A percentile compares a stretch with the other conserved stretches of the same genome.
These are phyloP conservation scores for Aquilaria yunnanensis DNA, from an alignment of 345 rosid genomes.

Conservation along the genomic window DNA sequence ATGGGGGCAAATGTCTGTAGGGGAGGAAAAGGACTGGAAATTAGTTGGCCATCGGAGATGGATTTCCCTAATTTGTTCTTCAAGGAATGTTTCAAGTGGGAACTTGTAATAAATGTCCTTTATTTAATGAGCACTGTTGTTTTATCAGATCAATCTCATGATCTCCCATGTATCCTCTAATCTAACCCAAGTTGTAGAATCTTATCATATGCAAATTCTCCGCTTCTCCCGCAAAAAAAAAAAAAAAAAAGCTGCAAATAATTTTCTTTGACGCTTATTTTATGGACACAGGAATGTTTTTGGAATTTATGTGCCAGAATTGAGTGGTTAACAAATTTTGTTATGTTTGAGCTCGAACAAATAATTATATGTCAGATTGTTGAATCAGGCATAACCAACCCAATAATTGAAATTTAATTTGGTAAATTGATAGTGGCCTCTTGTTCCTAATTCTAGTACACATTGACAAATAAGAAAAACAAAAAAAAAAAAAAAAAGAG, in stretches of 20 bases:
- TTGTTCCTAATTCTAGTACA: slow-evolving; percentile 16
- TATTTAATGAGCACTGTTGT: slow-evolving; percentile 13
- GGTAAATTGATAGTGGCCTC: slow-evolving; percentile 13
- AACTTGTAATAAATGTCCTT: slow-evolving; percentile 19
- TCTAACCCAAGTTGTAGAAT: slow-evolving; percentile 8
- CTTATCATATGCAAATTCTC: slow-evolving; percentile 1
- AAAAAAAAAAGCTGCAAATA: slow-evolving; percentile 1
- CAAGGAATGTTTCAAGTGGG: slow-evolving; percentile 15
- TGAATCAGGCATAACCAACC: slow-evolving; percentile 19
- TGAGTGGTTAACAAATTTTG: slow-evolving; percentile 2
- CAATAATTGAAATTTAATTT: slow-evolving; percentile 29
- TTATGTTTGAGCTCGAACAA: neutral
- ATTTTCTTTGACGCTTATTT: slow-evolving; percentile 12
- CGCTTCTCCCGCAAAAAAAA: slow-evolving; percentile 9
- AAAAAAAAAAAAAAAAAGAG: neutral
- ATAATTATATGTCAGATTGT: slow-evolving; percentile 16
- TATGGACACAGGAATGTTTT: slow-evolving; percentile 22
- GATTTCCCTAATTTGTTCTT: slow-evolving; percentile 15
- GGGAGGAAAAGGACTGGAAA: slow-evolving; percentile 6
- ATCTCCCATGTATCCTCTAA: neutral
- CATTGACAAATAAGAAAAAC: neutral
- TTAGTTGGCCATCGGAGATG: slow-evolving; percentile 9
- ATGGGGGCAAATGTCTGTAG: slow-evolving; percentile 85
- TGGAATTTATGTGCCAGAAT: slow-evolving; percentile 17
- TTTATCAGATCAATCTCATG: slow-evolving; percentile 15